Evolutionary conservation across 2,329 filamentous ascomycete genomes (phyloP), one percentile per base, ranked within the genome.

Genomic region (Ceratocystis huliohia): DNA sequence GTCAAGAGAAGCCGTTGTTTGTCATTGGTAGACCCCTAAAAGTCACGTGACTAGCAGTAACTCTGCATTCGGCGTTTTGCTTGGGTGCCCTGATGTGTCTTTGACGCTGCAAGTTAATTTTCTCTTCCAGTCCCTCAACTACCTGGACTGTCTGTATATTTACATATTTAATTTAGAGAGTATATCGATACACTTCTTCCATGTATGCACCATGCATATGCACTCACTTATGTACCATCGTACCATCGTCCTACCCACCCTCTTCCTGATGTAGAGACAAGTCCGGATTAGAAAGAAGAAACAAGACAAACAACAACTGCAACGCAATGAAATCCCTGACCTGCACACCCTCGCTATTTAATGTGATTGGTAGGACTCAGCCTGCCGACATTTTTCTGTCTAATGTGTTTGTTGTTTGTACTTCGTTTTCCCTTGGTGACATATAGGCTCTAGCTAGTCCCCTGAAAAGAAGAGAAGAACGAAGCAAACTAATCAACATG

Each of bases 161-260:
- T 15, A 53, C 20, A 13, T 28, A 13, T 4, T 15, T 5, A 4
- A 25, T 15, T 28, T 10, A 5, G 25, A 15, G 15, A 25, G 48
- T n/a, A 53, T 28, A 28, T 53, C 22, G 48, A 28, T 25, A 15
- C 6, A 3, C 10, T 53, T 10, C 48, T 13, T 53, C 1, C 48
- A 53, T 20, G 13, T 25, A 22, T 28, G 22, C 48, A 50, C 20
- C 57, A 53, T 57, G 61, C 22, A 63, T 46, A 68, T 46, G 61
- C 59, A 61, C 33, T 41, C 61, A 25, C 13, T 63, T 15, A 61
- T 63, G 37, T 45, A 20, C 62, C 46, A 50, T 30, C 56, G 33
- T 44, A 41, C 37, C 8, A 48, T 28, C 22, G 48, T 53, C 48
- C 48, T 25, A 53, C 48, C 10, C 20, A 53, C 5, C 6, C 48